Percentiles rank a stretch among this genome's conserved stretches.
phyloP scores from a whole-genome alignment of 1,284 basidiomycete species.

The Vanrija sp. region DNA sequence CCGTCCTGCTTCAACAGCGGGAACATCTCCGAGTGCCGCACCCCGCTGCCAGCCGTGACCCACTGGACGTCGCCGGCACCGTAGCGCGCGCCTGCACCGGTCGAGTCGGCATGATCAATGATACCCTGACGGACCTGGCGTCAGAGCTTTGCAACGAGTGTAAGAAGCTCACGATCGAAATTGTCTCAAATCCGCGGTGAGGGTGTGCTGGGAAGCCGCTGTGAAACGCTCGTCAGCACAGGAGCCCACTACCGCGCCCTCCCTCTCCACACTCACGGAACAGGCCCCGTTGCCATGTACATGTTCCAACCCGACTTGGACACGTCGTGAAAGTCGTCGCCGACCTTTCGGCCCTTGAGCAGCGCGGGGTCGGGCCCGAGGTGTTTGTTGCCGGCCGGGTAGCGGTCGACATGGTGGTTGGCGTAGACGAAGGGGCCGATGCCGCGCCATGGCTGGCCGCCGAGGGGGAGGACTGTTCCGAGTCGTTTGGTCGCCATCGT shows the following conservation, averaged over 20 bases:
- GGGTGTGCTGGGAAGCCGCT: constrained; percentile 18
- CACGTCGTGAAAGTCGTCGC: constrained; percentile 8
- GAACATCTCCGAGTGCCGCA: constrained; percentile 18
- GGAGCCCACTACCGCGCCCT: too few relatives aligned
- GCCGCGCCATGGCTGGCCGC: constrained; percentile 2
- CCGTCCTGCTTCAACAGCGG: constrained; percentile 8
- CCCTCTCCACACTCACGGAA: too few relatives aligned
- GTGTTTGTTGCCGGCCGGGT: constrained; percentile 4
- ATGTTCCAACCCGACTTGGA: constrained; percentile 12
- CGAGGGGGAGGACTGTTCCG: background rate
- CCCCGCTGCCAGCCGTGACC: constrained; percentile 17
- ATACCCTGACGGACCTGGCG: constrained; percentile 1
- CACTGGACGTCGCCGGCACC: constrained; percentile 18
- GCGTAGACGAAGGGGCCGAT: constrained; percentile 15
- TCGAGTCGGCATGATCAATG: constrained; percentile 17
- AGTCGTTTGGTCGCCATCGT: background rate
- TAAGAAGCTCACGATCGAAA: background rate
- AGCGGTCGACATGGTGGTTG: constrained; percentile 11
- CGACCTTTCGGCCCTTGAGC: constrained; percentile 10
- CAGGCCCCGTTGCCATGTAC: constrained; percentile 10
- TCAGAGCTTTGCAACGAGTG: too few relatives aligned
- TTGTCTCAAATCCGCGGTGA: constrained; percentile 12
- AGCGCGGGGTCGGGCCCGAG: constrained; percentile 4
- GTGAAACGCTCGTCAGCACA: background rate
- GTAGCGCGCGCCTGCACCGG: constrained; percentile 13